Evolutionary conservation across 2,329 filamentous ascomycete genomes (phyloP).

Genomic region (Penicillium sp.): DNA sequence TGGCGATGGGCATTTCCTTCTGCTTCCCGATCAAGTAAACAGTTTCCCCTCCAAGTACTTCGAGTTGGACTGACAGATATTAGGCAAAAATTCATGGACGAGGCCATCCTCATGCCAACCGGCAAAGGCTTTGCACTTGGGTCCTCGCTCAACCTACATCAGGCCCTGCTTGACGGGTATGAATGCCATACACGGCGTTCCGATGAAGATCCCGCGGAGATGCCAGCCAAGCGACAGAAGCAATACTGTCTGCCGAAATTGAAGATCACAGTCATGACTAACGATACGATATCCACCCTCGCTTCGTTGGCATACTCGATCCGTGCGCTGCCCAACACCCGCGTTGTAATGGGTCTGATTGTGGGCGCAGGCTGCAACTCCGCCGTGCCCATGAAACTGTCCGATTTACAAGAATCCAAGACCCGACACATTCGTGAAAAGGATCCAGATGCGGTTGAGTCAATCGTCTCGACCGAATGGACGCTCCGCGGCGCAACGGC

Average conservation of each 20-base stretch:
- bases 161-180: constrained; percentile 36
- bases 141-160: constrained; percentile 34
- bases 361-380: constrained; percentile 76
- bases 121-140: constrained; percentile 51
- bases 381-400: constrained; percentile 65
- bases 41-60: neutral
- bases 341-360: constrained; percentile 72
- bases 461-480: constrained; percentile 78
- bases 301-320: constrained; percentile 73
- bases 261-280: constrained; percentile 69
- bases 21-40: constrained; percentile 45
- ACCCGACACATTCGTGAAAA: constrained; percentile 47
- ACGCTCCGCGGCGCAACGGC: constrained; percentile 68
- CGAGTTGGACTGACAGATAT: constrained; percentile 2
- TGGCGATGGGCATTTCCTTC: constrained; percentile 43
- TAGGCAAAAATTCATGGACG: constrained; percentile 49
- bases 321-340: constrained; percentile 55
- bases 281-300: constrained; percentile 74
- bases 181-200: constrained; percentile 43
- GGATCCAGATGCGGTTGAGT: constrained; percentile 52
- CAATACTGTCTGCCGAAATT: constrained; percentile 57
- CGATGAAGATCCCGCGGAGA: constrained; percentile 22
- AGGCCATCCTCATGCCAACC: constrained; percentile 53
- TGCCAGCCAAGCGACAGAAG: constrained; percentile 29
- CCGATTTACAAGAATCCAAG: constrained; percentile 61